phyloP scores from a whole-genome alignment of 495 filamentous ascomycete genomes.

The Usnea hakonensis region DNA sequence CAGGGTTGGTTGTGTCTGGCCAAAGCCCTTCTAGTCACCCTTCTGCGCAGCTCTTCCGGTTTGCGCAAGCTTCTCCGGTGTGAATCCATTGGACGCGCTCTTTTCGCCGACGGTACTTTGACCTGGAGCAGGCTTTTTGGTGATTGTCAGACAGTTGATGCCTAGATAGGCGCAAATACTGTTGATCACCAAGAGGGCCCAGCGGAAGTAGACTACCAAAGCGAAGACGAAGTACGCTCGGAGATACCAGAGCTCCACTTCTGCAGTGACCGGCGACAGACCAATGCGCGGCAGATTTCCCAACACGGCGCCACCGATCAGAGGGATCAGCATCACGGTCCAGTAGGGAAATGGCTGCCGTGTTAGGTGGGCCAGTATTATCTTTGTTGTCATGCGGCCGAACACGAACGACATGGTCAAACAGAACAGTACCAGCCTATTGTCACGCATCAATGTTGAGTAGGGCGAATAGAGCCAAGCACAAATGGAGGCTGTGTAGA shows the following conservation, averaged over 20 bases:
- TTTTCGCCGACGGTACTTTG: conserved; percentile 5
- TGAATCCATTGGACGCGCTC: not conserved
- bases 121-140: conserved; percentile 27
- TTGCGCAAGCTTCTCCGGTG: not conserved
- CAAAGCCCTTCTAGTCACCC: not conserved
- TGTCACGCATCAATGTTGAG: conserved; percentile 67
- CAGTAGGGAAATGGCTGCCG: conserved; percentile 93
- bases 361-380: conserved; percentile 91
- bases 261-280: conserved; percentile 50
- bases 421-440: conserved; percentile 87
- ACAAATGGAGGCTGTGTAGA: conserved; percentile 64
- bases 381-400: conserved; percentile 99
- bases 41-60: not conserved
- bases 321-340: conserved; percentile 81
- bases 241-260: conserved; percentile 70
- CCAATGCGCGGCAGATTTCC: conserved; percentile 77
- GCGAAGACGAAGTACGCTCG: conserved; percentile 75
- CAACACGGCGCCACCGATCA: conserved; percentile 75
- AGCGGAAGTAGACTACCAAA: conserved; percentile 74
- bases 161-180: conserved; percentile 86
- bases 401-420: conserved; percentile 92
- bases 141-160: conserved; percentile 91
- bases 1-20: not conserved
- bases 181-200: conserved; percentile 85
- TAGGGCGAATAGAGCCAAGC: conserved; percentile 86